Evolutionary conservation across 2,329 filamentous ascomycete genomes (phyloP), one percentile per base, ranked within the genome.

Genomic region (Akanthomyces muscarius): DNA sequence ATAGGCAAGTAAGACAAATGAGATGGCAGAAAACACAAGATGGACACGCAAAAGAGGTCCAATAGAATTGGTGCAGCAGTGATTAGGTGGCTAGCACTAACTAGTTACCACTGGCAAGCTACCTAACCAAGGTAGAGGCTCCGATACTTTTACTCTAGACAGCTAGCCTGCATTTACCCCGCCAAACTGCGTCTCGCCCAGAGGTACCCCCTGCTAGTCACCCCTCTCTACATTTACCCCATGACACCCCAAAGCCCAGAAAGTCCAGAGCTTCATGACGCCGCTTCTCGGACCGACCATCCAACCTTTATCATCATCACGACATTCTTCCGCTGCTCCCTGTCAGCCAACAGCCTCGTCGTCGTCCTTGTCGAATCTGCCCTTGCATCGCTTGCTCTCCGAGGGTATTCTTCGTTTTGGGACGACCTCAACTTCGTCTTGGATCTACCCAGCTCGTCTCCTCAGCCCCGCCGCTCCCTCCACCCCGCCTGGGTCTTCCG

Each of bases 401-500:
- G 14, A 10, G 25, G 38, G 16, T 5, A 21, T 16, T n/a, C 4
- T 28, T 21, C 33, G 14, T 38, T n/a, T 33, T n/a, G 47, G 38
- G 47, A 38, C 61, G 36, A 36, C 47, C 25, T 14, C 36, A n/a
- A n/a, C n/a, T 18, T n/a, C 42, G 52, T 42, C 50, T 30, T 36
- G 16, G 23, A 44, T 36, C 47, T 30, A 6, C 42, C 25, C 57
- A 25, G 33, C 60, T 53, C 44, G 48, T 53, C 54, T 33, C 23
- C 18, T 21, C 54, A 41, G 48, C 53, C 52, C 45, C 41, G 42
- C 50, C 56, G 41, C 51, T 38, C 41, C 54, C 52, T 41, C 51
- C 61, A 61, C 64, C 62, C 62, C 62, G 55, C 47, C 62, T 50
- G 55, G 48, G 52, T 62, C 55, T 57, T 63, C 62, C 62, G 14